These are phyloP conservation scores for Lactarius evosmus DNA, from an alignment of 768 basidiomycete species.

Conservation along the genomic window DNA sequence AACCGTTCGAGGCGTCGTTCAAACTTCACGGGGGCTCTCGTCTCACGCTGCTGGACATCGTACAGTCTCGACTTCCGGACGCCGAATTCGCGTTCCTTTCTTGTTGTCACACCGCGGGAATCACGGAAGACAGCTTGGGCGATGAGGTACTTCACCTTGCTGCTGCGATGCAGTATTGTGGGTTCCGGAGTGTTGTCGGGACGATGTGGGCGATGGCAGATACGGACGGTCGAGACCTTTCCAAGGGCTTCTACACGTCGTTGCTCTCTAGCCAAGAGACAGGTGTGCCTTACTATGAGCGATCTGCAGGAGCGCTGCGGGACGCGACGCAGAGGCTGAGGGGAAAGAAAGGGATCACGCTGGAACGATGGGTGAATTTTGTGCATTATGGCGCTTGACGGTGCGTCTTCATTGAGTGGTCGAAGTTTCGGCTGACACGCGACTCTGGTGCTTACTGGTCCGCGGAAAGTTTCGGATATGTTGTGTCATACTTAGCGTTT, in stretches of 20 bases:
- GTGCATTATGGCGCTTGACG: slow-evolving; percentile 16
- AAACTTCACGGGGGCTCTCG: not conserved
- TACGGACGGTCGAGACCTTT: slow-evolving; percentile 10
- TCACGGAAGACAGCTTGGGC: not conserved
- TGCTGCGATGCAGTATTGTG: slow-evolving; percentile 20
- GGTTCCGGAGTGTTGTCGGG: slow-evolving; percentile 20
- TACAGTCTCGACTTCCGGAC: slow-evolving; percentile 4
- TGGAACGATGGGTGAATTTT: slow-evolving; percentile 15
- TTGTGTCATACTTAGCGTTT: too few relatives aligned
- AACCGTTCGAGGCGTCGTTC: slow-evolving; percentile 8
- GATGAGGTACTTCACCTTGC: slow-evolving; percentile 22
- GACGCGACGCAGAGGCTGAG: slow-evolving; percentile 1
- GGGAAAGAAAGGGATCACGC: not conserved
- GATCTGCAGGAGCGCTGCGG: not conserved
- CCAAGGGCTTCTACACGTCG: slow-evolving; percentile 9
- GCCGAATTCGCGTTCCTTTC: slow-evolving; percentile 19
- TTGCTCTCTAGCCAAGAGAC: not conserved
- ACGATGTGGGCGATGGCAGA: slow-evolving; percentile 25
- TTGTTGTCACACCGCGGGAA: slow-evolving; percentile 10
- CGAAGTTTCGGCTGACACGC: too few relatives aligned
- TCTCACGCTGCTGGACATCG: slow-evolving; percentile 11
- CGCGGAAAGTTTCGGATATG: too few relatives aligned
- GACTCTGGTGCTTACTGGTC: too few relatives aligned
- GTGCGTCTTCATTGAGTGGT: too few relatives aligned
- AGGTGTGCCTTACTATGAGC: not conserved